Evolutionary conservation across 1,284 basidiomycete genomes (phyloP).

Genomic region (Ceratobasidium sp.): DNA sequence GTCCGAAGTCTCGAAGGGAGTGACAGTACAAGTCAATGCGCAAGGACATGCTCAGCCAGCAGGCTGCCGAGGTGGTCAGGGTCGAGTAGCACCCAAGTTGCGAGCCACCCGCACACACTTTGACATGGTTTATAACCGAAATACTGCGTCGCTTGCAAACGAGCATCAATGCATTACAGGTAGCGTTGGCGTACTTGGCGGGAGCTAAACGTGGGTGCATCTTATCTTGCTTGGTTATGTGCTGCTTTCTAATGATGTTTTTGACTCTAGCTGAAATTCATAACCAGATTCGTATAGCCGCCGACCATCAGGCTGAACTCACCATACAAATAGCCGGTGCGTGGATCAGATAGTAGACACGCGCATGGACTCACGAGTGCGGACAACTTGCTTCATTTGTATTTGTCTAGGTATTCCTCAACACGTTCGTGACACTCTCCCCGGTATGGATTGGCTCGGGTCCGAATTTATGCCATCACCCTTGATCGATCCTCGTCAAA

Average conservation of each 20-base stretch:
- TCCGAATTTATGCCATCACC: conserved; percentile 59
- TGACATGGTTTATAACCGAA: conserved; percentile 47
- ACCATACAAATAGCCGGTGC: conserved; percentile 29
- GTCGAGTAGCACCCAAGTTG: conserved; percentile 9
- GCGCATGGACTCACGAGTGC: background rate
- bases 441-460: conserved; percentile 2
- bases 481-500: conserved; percentile 85
- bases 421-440: background rate
- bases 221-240: background rate
- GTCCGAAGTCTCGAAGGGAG: background rate
- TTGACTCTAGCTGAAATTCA: conserved; percentile 28
- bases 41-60: conserved; percentile 4
- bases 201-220: conserved; percentile 24
- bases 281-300: conserved; percentile 21
- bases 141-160: conserved; percentile 47
- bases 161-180: conserved; percentile 47
- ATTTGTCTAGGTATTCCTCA: background rate
- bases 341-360: conserved; percentile 10
- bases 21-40: conserved; percentile 10
- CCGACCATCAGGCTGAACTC: conserved; percentile 10
- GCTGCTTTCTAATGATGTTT: background rate
- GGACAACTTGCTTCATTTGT: background rate
- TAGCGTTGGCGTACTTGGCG: conserved; percentile 48
- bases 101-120: conserved; percentile 9
- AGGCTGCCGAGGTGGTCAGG: background rate